Percentiles rank a stretch among this genome's conserved stretches.
These are phyloP conservation scores for Vigna trinervia DNA, from an alignment of 306 rosid species.

Conservation along the genomic window DNA sequence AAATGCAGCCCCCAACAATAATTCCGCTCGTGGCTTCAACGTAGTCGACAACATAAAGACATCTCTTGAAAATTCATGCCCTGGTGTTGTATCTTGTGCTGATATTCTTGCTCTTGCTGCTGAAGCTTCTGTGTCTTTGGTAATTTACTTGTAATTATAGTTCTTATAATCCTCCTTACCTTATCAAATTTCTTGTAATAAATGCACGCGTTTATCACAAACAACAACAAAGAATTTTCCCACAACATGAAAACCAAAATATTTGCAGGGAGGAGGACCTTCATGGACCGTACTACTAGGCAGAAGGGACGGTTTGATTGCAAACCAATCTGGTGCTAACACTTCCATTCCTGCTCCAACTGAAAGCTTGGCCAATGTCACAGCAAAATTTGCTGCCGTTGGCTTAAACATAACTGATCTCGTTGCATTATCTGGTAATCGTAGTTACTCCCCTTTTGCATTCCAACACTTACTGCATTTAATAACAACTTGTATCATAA, in stretches of 20 bases:
- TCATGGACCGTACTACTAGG: slow-evolving; percentile 76
- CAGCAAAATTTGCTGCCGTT: slow-evolving; percentile 67
- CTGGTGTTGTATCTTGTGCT: slow-evolving; percentile 77
- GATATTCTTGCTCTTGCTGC: slow-evolving; percentile 80
- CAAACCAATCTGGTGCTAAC: slow-evolving; percentile 73
- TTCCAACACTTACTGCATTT: too few species aligned
- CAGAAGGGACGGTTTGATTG: slow-evolving; percentile 68
- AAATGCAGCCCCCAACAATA: slow-evolving; percentile 59
- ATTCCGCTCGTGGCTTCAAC: slow-evolving; percentile 64
- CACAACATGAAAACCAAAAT: not conserved
- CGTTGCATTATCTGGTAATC: slow-evolving; percentile 73
- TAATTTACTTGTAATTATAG: slow-evolving; percentile 14
- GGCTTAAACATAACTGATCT: slow-evolving; percentile 71
- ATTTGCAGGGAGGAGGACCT: slow-evolving; percentile 70
- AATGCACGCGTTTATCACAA: too few species aligned
- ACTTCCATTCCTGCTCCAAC: slow-evolving; percentile 63
- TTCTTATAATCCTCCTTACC: not conserved
- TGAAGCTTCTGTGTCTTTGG: slow-evolving; percentile 68
- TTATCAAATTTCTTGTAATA: not conserved
- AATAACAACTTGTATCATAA: too few species aligned
- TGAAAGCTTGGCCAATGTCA: slow-evolving; percentile 60
- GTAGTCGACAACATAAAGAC: slow-evolving; percentile 76
- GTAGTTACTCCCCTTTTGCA: not conserved
- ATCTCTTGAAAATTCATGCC: slow-evolving; percentile 71
- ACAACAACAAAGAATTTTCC: too few species aligned